Evolutionary conservation across 495 filamentous ascomycete species (phyloP).

Genomic region (Penicillium maclennaniae): DNA sequence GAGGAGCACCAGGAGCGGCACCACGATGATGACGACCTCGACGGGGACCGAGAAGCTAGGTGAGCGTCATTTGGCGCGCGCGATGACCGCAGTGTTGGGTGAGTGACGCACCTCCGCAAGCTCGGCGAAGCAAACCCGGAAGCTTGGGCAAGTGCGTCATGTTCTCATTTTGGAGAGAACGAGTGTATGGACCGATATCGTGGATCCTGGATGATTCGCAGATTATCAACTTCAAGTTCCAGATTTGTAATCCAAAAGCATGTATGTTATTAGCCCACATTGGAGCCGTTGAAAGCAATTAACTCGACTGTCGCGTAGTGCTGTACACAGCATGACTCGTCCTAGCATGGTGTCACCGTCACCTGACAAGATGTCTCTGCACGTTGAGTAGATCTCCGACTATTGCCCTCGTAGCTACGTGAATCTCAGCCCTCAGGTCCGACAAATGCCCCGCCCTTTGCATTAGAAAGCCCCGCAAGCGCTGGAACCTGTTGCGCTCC

Average conservation of each 20-base stretch:
- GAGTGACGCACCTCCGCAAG: neutral
- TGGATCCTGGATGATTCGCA: neutral
- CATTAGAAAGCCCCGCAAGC: too few species aligned
- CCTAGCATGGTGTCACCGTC: neutral
- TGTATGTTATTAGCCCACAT: neutral
- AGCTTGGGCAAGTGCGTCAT: neutral
- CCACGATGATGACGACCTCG: conserved; percentile 15
- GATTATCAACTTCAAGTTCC: neutral
- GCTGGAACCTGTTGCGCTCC: neutral
- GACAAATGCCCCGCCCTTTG: too few species aligned
- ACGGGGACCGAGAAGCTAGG: conserved; percentile 1
- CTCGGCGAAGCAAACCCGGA: neutral
- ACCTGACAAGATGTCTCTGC: neutral
- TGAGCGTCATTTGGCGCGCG: conserved; percentile 3
- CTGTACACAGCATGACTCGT: neutral
- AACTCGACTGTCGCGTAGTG: neutral
- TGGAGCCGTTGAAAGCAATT: neutral
- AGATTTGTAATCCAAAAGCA: neutral
- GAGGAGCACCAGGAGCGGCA: conserved; percentile 45
- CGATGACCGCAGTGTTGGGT: neutral
- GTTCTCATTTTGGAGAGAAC: neutral
- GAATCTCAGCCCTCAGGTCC: neutral
- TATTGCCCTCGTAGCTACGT: neutral
- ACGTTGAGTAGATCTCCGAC: neutral
- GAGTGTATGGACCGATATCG: neutral